A percentile compares a stretch with the other conserved stretches of the same genome.
Evolutionary conservation across 306 rosid genomes (phyloP).

Genomic region (Trifolium repens): DNA sequence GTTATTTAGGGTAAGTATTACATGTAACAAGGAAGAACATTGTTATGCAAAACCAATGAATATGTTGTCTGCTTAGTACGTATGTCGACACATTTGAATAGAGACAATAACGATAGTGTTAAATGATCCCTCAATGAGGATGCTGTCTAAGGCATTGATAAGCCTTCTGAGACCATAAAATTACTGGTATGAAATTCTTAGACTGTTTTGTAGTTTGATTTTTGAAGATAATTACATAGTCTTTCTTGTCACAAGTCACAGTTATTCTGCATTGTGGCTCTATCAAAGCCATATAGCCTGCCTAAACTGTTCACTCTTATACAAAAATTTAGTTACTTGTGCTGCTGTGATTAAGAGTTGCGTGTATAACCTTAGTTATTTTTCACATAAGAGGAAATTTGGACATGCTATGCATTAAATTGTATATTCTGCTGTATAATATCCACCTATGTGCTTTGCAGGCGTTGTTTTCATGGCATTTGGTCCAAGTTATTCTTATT

Average conservation of each 20-base stretch:
- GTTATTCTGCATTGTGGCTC: constrained; percentile 13
- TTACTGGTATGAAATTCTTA: constrained; percentile 2
- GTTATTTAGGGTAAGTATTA: neutral
- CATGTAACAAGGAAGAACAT: neutral
- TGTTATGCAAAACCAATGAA: constrained; percentile 14
- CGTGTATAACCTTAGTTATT: constrained; percentile 29
- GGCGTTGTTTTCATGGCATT: constrained; percentile 91
- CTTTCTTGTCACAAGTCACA: constrained; percentile 28
- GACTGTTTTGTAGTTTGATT: too few species aligned
- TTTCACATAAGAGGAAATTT: constrained; percentile 12
- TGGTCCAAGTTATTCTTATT: constrained; percentile 95
- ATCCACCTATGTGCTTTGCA: constrained; percentile 49
- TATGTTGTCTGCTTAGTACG: constrained; percentile 15
- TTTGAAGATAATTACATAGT: neutral
- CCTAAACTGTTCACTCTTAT: neutral
- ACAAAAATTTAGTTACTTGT: constrained; percentile 16
- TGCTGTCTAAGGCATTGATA: constrained; percentile 25
- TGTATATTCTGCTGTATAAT: constrained; percentile 42
- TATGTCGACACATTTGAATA: neutral
- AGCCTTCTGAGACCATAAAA: neutral
- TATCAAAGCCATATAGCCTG: constrained; percentile 14
- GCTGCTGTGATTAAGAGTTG: constrained; percentile 16
- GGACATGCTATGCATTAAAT: constrained; percentile 34
- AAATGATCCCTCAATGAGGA: constrained; percentile 16
- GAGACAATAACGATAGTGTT: constrained; percentile 17